These are phyloP conservation scores for Auricularia sp. DNA, from an alignment of 768 basidiomycete genomes.

Conservation along the genomic window DNA sequence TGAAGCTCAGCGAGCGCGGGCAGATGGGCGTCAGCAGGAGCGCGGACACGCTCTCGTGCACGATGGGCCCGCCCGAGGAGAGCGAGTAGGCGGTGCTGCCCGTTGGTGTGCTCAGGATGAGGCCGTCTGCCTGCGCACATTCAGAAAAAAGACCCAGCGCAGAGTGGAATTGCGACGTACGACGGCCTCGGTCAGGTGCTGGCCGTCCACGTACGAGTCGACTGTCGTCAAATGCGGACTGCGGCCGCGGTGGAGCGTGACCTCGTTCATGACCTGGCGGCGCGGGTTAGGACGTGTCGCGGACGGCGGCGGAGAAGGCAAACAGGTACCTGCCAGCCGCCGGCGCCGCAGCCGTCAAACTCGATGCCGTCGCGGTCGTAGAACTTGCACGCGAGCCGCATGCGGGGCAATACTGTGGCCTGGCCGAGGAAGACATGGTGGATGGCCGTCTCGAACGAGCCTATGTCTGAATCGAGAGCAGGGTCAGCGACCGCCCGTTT, in stretches of 20 bases:
- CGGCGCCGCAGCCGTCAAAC: conserved; percentile 2
- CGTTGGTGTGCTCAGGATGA: conserved; percentile 91
- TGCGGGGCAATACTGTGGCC: conserved; percentile 74
- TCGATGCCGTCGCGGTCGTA: conserved; percentile 42
- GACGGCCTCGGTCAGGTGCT: conserved; percentile 91
- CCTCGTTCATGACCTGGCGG: conserved; percentile 84
- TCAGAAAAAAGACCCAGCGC: conserved; percentile 1
- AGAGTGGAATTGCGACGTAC: conserved; percentile 37
- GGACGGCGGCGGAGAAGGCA: not conserved
- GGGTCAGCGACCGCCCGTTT: not conserved
- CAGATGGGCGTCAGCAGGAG: conserved; percentile 93
- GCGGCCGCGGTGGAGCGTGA: conserved; percentile 83
- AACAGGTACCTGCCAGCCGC: conserved; percentile 2
- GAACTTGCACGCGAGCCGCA: conserved; percentile 80
- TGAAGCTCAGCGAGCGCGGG: conserved; percentile 83
- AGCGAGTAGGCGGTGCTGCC: conserved; percentile 95
- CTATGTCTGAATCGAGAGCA: conserved; percentile 52
- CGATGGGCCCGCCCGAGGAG: conserved; percentile 91
- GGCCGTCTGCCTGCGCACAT: conserved; percentile 66
- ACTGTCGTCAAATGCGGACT: conserved; percentile 89
- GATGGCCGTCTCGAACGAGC: conserved; percentile 72
- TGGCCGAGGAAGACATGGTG: conserved; percentile 71
- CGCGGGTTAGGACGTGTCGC: conserved; percentile 52
- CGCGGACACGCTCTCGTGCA: conserved; percentile 84
- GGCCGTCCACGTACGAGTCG: conserved; percentile 87